Percentiles rank a stretch among this genome's conserved stretches.
Conservation (phyloP, 192 early-diverging fungal species). For the Lobosporangium transversale region DNA sequence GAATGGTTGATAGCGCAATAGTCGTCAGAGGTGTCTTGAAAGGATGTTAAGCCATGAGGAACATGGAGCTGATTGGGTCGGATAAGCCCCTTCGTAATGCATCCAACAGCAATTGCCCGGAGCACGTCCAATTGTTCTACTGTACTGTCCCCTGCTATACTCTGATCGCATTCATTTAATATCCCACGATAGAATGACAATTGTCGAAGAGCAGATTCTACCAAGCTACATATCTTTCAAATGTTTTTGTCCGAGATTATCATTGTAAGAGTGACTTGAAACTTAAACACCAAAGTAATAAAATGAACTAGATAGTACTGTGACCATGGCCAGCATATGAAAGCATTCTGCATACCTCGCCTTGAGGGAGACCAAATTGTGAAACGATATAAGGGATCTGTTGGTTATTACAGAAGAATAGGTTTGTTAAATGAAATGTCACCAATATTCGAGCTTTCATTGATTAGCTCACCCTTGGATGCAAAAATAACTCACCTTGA, state of each 20-base stretch:
- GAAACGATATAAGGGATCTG: no score
- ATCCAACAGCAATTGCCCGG: conserved; percentile 23
- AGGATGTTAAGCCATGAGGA: conserved; percentile 2
- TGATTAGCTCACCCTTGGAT: no score
- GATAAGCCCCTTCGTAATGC: conserved; percentile 15
- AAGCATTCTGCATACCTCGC: no score
- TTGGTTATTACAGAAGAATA: no score
- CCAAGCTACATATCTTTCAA: conserved; percentile 25
- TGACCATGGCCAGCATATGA: no score
- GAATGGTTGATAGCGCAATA: conserved; percentile 6
- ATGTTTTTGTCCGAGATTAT: no score
- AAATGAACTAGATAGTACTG: no score
- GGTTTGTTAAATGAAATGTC: no score
- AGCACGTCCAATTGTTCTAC: conserved; percentile 4
- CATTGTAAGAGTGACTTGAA: no score
- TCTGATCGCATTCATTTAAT: conserved; percentile 40
- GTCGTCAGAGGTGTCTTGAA: not conserved
- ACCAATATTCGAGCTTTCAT: no score
- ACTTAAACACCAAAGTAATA: no score
- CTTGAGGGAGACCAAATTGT: no score
- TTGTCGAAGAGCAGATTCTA: conserved; percentile 28
- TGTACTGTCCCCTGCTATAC: conserved; percentile 19
- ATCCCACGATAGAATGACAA: conserved; percentile 41
- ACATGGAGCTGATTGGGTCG: conserved; percentile 28
- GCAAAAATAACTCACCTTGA: conserved; percentile 23